These are phyloP conservation scores for Teratosphaeria destructans DNA, from an alignment of 2,329 filamentous ascomycete genomes.

Conservation along the genomic window DNA sequence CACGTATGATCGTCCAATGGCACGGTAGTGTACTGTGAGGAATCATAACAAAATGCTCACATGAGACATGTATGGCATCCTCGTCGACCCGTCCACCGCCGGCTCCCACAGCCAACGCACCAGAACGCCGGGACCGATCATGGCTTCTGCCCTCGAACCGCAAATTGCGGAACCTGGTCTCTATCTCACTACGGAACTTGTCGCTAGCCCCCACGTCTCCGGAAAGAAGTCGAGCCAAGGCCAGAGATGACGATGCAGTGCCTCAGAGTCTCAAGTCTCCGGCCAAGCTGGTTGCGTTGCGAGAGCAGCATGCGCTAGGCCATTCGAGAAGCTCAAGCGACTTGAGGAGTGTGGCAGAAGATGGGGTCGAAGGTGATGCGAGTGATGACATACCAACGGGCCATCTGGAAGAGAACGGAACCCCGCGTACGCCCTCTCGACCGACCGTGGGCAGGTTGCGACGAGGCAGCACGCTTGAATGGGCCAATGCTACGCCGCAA, in stretches of 20 bases:
- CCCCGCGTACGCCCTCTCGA: slow-evolving; percentile 16
- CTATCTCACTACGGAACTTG: slow-evolving; percentile 78
- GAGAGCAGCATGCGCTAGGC: slow-evolving; percentile 38
- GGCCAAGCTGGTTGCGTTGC: slow-evolving; percentile 51
- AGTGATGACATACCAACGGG: slow-evolving; percentile 3
- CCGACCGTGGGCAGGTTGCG: slow-evolving; percentile 32
- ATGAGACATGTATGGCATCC: slow-evolving; percentile 12
- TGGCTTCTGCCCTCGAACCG: slow-evolving; percentile 57
- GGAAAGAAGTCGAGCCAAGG: slow-evolving; percentile 41
- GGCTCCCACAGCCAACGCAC: neutral
- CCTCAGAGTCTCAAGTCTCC: slow-evolving; percentile 57
- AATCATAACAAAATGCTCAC: neutral
- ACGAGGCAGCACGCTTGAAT: slow-evolving; percentile 52
- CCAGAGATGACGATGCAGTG: slow-evolving; percentile 66
- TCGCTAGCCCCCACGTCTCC: slow-evolving; percentile 48
- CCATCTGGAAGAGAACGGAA: slow-evolving; percentile 5
- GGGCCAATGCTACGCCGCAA: slow-evolving; percentile 49
- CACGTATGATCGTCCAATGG: neutral
- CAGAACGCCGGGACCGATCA: slow-evolving; percentile 30
- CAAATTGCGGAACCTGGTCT: slow-evolving; percentile 76
- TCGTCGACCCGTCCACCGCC: slow-evolving; percentile 1
- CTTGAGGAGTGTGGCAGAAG: slow-evolving; percentile 29
- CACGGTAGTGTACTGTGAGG: neutral
- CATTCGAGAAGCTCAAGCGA: slow-evolving; percentile 52
- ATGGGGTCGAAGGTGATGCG: neutral